Evolutionary conservation across 192 early-diverging fungal species (phyloP).

Genomic region (Coemansia sp.): DNA sequence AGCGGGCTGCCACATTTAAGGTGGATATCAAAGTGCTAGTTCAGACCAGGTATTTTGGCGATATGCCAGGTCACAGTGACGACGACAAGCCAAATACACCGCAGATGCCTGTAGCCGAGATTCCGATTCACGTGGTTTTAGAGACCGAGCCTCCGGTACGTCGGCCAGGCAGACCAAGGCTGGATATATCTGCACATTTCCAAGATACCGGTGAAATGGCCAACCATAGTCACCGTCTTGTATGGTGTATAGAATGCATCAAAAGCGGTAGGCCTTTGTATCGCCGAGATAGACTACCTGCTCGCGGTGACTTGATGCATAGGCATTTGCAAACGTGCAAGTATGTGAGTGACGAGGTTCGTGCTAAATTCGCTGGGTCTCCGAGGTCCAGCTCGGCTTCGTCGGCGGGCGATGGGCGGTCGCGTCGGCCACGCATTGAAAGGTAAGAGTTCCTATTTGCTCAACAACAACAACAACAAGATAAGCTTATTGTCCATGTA

Average conservation of each 20-base stretch:
- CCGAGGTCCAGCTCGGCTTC: slow-evolving; percentile 46
- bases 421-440: slow-evolving; percentile 30
- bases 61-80: slow-evolving; percentile 31
- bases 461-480: too few relatives aligned
- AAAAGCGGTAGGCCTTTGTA: slow-evolving; percentile 44
- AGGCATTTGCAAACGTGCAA: slow-evolving; percentile 43
- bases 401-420: slow-evolving; percentile 32
- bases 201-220: slow-evolving; percentile 55
- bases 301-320: slow-evolving; percentile 51
- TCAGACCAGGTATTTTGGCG: slow-evolving; percentile 15
- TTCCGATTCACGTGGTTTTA: slow-evolving; percentile 32
- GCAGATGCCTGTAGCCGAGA: too few relatives aligned
- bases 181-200: slow-evolving; percentile 49
- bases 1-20: too few relatives aligned
- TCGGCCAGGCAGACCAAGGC: slow-evolving; percentile 50
- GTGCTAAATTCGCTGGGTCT: slow-evolving; percentile 29
- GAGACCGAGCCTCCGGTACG: slow-evolving; percentile 48
- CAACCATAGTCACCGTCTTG: slow-evolving; percentile 52
- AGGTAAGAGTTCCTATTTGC: slow-evolving; percentile 21
- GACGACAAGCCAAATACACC: slow-evolving; percentile 24
- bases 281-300: slow-evolving; percentile 43
- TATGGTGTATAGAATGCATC: slow-evolving; percentile 51
- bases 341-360: slow-evolving; percentile 35
- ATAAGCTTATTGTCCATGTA: too few relatives aligned
- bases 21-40: slow-evolving; percentile 48